phyloP scores from a whole-genome alignment of 768 basidiomycete genomes.

The Mycena chlorophos region DNA sequence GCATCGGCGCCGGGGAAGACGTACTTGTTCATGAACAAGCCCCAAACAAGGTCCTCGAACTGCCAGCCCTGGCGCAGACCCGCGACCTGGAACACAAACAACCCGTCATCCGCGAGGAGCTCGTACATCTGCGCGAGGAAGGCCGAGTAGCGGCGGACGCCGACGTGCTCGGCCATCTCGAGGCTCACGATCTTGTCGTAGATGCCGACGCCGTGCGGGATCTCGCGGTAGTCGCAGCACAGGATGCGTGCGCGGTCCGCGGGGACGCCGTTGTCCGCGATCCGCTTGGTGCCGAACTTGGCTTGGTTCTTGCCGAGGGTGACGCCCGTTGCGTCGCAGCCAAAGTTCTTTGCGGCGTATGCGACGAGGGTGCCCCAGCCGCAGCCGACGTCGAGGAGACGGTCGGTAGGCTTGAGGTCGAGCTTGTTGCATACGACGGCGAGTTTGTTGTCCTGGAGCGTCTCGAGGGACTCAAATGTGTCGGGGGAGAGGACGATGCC shows the following conservation, averaged over 20 bases:
- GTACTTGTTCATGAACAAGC: slow-evolving; percentile 97
- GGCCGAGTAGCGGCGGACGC: slow-evolving; percentile 84
- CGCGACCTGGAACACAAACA: slow-evolving; percentile 96
- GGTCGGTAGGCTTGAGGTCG: slow-evolving; percentile 82
- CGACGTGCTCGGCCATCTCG: slow-evolving; percentile 99
- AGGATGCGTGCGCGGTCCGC: slow-evolving; percentile 82
- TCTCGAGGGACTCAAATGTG: slow-evolving; percentile 79
- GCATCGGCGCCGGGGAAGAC: slow-evolving; percentile 99
- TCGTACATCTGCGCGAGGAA: slow-evolving; percentile 94
- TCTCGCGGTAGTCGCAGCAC: slow-evolving; percentile 91
- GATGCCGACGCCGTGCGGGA: slow-evolving; percentile 69
- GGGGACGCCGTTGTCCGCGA: slow-evolving; percentile 72
- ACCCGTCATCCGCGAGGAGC: slow-evolving; percentile 90
- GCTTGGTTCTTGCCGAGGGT: slow-evolving; percentile 91
- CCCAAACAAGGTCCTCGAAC: slow-evolving; percentile 97
- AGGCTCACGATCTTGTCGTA: slow-evolving; percentile 95
- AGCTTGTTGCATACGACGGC: slow-evolving; percentile 94
- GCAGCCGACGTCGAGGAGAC: slow-evolving; percentile 81
- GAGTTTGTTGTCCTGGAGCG: slow-evolving; percentile 98
- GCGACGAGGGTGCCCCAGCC: slow-evolving; percentile 97
- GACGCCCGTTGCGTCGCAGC: slow-evolving; percentile 94
- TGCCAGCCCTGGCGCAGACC: slow-evolving; percentile 96
- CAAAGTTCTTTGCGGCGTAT: slow-evolving; percentile 96
- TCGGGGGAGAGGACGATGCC: slow-evolving; percentile 78
- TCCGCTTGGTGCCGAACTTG: slow-evolving; percentile 87